Evolutionary conservation across 352 stramenopile species (phyloP), one percentile per base, ranked within the genome.

Genomic region (Elongisporangium undulatum): DNA sequence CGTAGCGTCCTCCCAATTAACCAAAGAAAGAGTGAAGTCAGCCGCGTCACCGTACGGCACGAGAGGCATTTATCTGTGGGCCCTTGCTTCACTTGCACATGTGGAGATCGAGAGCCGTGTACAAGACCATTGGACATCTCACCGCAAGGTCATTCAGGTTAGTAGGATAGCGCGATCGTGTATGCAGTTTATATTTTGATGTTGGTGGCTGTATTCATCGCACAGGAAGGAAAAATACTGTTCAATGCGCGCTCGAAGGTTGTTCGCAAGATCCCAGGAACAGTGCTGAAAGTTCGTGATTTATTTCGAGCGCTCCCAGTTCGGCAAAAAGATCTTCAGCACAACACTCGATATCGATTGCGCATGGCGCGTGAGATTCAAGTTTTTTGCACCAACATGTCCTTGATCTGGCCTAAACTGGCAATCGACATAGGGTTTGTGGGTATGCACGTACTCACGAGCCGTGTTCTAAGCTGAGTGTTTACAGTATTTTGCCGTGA

Each of bases 121-220:
- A 1, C 39, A 73, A 19, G 59, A 73, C 0, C 66, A 83, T 17
- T 92, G 84, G 82, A 77, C 67, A 23, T 82, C 74, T 0, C 77
- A 82, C 54, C 77, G 79, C 41, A 95, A 95, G 74, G 57, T 87
- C 26, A 74, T 91, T 23, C 49, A 87, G 65, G 82, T 90, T n/a
- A 57, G 59, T 12, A 3, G 15, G 3, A n/a, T 15, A 7, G 6
- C 17, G 54, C 23, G 19, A 26, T 26, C 24, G 17, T 41, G 20
- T 22, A 22, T 21, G 29, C 10, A 0, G 13, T 23, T 51, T 39
- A 23, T 56, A 20, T 48, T 16, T 20, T 50, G 3, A 16, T 19
- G 49, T 29, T 51, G 20, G 23, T 54, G 7, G 12, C 20, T 29
- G 56, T 38, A 53, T 2, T 6, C n/a, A 22, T 39, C 53, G 2